Conservation (phyloP, 768 basidiomycete genomes). For the Tulasnella sp. region DNA sequence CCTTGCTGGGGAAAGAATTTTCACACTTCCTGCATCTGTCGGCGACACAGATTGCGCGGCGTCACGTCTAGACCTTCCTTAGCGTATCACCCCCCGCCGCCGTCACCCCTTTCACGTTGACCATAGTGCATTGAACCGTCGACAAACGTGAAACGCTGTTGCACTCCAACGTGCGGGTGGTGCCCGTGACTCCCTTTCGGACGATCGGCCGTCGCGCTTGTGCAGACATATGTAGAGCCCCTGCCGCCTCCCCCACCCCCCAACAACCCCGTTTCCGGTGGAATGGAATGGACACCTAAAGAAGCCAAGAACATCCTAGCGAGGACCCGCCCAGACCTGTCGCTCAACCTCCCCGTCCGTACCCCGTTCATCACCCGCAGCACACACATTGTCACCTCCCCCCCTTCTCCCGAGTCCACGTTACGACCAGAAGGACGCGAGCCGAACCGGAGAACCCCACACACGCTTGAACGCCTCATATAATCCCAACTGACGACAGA, state of each 20-base stretch:
- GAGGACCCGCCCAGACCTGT: not conserved
- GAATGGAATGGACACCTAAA: not conserved
- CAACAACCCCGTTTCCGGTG: not conserved
- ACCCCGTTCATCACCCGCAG: not conserved
- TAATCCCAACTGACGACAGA: too few species aligned
- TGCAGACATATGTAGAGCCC: not conserved
- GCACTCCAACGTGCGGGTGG: not conserved
- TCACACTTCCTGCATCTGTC: not conserved
- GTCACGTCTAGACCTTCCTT: not conserved
- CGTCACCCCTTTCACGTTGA: not conserved
- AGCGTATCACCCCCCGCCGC: not conserved
- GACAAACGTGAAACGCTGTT: not conserved
- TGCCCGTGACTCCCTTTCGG: not conserved
- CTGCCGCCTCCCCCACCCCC: constrained; percentile 10
- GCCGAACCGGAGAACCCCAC: not conserved
- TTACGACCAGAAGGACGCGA: not conserved
- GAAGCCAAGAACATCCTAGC: constrained; percentile 8
- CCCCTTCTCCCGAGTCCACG: not conserved
- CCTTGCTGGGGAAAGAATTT: not conserved
- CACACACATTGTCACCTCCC: not conserved
- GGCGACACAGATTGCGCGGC: not conserved
- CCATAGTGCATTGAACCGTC: not conserved
- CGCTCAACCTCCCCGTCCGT: not conserved
- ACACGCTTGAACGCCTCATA: too few species aligned
- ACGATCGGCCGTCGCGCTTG: constrained; percentile 4